Base-by-base conservation (phyloP, 1,284 basidiomycete species). In the Sutorius eximius region DNA sequence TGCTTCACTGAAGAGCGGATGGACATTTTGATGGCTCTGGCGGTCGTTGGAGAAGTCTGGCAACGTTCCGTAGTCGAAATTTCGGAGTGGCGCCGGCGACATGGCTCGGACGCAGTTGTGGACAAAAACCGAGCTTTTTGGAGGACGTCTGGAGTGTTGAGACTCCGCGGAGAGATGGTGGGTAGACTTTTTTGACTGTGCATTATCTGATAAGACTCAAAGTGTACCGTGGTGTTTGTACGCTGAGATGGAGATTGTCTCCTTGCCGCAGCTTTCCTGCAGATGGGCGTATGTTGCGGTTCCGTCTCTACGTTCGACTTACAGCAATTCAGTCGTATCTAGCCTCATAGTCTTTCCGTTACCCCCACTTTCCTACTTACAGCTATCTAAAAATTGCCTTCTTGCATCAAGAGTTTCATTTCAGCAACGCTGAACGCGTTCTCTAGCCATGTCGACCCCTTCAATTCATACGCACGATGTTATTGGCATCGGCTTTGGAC, bases 401-500 rank as follows among this genome's bases (percentile, higher is more conserved):
- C 30, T 48, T 50, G 18, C 42, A 18, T 29, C 16, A n/a, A 49
- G 29, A 29, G 18, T 32, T 29, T 15, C 32, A 29, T 38, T 18
- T 12, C 34, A 56, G 29, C 37, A 15, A 7, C 34, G 24, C 34
- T 48, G 24, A 32, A 16, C 38, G 9, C 24, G 11, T 30, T 36
- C 36, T 34, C 61, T 27, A 6, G 5, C 24, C 40, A 58, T 59
- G 57, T 34, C 46, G 7, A 16, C 18, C 38, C 32, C 57, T 32
- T 33, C 38, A 34, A 41, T 22, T 10, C 34, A 56, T 55, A 53
- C 75, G 20, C 81, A 75, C 66, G 80, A 84, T 68, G 60, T 82
- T 32, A 69, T 84, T 48, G 80, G 80, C 45, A 65, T 82, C n/a
- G 82, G 82, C 3, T 83, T 83, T 55, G 82, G 82, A n/a, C 82